Base-by-base conservation (phyloP, 306 rosid species). In the Citrullus mucosospermus region DNA sequence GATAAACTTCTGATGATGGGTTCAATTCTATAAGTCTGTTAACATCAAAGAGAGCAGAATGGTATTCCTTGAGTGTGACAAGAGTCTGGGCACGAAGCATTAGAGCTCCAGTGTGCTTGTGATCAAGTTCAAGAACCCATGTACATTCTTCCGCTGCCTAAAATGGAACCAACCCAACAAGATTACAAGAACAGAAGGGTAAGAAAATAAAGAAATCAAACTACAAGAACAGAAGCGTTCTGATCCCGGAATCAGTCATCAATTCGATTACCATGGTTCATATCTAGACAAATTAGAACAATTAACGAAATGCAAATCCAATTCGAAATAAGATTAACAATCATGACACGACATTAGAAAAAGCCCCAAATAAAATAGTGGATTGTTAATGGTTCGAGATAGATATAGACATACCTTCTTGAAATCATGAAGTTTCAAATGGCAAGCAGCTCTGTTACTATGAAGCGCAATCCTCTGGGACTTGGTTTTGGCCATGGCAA, bases 111-210 rank as follows among this genome's bases (percentile, higher is more conserved):
- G 94, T 91, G 83, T 93, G 97, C 15, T 87, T 78, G 65, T 81
- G 82, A 83, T 93, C 96, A 81, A 91, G 93, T 85, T 91, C 97
- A 82, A 93, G 94, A 76, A 93, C 97, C 22, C 92, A 93, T 34
- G 97, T 93, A 62, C 97, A 93, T 87, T 93, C 98, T 78, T 85
- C 93, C 76, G 98, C 96, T 18, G 97, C 98, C 98, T 93, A 86
- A 61, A 77, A 79, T 43, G 62, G 66, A 60, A 84, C 51, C 20
- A 51, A 84, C 14, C 51, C 20, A 51, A 84, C 14, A 78, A 80
- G 14, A 55, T 69, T 63, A 14, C 4, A 50, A 43, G 11, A 43
- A 43, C 6, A 9, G 10, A 43, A 43, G 11, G 9, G 9, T 1
- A 7, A 43, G 7, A 43, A 36, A 36, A 36, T 36, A 36, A 36